Base-by-base conservation (phyloP, 345 rosid genomes). In the Sisymbrium altissimum region DNA sequence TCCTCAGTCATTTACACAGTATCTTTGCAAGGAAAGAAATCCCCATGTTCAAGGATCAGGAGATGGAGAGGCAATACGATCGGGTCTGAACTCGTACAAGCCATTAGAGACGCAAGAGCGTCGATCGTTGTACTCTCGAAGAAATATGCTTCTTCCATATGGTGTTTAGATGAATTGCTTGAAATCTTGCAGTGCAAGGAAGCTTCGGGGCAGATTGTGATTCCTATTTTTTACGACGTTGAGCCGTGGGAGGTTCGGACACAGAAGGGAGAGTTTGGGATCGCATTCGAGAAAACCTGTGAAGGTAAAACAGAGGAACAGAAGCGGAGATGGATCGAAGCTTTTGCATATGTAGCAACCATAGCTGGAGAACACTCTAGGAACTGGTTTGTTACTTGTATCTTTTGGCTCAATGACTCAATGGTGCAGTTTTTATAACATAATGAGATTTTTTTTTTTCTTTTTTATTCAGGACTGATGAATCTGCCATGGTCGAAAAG, bases 81-180 rank as follows among this genome's bases (percentile, higher is more conserved):
- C 4, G 29, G 17, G 6, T 35, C 39, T 39, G 27, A 7, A 6
- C 72, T 68, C 5, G 5, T 17, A 3, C 17, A 17, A 54, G 72
- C 62, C 7, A 67, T 67, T 27, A 23, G 33, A 18, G 72, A 39
- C 38, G 43, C 72, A 2, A 39, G 15, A 9, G 5, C 43, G 7
- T 67, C 29, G 1, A 5, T 67, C 3, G 62, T 67, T 0, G 3
- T 67, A 50, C 12, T 67, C 29, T 64, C 68, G 0, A 64, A 45
- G 41, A 64, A 45, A 0, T 64, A 64, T 6, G 41, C 29, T 9
- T 64, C 68, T 15, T 45, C 68, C 0, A 17, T 27, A 11, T 45
- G 68, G 55, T 64, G 55, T 64, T 45, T 67, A 15, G 62, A 72
- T 29, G 72, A 68, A 7, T 4, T 68, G 13, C 10, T 52, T 3